Base-by-base conservation (phyloP, 2,329 filamentous ascomycete genomes). In the Colletotrichum tropicicola region DNA sequence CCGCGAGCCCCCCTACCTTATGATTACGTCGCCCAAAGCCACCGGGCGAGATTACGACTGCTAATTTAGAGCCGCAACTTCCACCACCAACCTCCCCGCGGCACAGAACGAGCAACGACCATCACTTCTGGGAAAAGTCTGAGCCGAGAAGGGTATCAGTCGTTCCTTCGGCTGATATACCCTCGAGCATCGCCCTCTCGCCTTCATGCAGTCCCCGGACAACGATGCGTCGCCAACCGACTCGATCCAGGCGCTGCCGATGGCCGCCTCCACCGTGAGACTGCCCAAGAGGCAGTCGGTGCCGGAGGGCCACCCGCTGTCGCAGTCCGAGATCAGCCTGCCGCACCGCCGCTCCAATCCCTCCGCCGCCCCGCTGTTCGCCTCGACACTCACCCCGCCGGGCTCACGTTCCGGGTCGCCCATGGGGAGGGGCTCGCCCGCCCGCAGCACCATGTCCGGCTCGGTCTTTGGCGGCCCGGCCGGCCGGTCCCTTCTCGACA, bases 331-430 rank as follows among this genome's bases (percentile, higher is more conserved):
- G 58, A 79, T 83, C 45, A 83, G 75, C 56, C 79, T 88, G 61
- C 83, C 84, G 54, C 84, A 84, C 70, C 83, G 86, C 68, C 77
- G 81, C 52, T 83, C 85, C 15, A 86, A 87, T 71, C 83, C 87
- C 37, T 84, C 87, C 43, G 78, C 89, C 67, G 82, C 91, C 73
- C 82, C 89, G 75, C 77, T 89, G 70, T 85, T 92, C 79, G 83
- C 89, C 48, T 88, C 89, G 17, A 90, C 89, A 4, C 81, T 91
- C 27, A 88, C 89, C n/a, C 89, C 89, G 7, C 86, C 89, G 0
- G 86, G 86, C 17, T 92, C 90, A 47, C 85, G 91, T 66, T 87
- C 91, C 35, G 86, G 86, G 70, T 93, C 91, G 8, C 91, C 91
- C 23, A 86, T 85, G 60, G 87, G 87, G 44, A 83, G 86, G 60